Conservation (phyloP, 1,139 yeast species). For the Candida pseudoviswanathii region DNA sequence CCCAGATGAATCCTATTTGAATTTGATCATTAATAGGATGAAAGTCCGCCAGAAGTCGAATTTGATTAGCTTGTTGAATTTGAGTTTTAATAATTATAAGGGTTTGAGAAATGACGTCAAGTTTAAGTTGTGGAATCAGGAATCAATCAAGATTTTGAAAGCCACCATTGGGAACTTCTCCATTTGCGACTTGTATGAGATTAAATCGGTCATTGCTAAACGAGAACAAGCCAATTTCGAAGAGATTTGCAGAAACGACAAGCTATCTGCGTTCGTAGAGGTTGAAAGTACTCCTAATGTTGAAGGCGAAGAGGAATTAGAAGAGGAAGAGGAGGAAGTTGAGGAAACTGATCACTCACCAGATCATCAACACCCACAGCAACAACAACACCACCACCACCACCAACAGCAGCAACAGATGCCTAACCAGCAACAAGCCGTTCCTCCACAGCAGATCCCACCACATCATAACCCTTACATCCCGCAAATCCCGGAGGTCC, state of each 20-base stretch:
- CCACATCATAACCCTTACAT: conserved; percentile 5
- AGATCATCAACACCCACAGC: conserved; percentile 3
- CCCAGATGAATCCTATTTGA: conserved; percentile 5
- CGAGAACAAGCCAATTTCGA: conserved; percentile 18
- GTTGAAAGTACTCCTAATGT: conserved; percentile 7
- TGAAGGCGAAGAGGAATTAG: conserved; percentile 9
- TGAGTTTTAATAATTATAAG: conserved; percentile 15
- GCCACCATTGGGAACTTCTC: conserved; percentile 17
- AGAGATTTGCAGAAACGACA: conserved; percentile 19
- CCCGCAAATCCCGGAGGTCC: conserved; percentile 7
- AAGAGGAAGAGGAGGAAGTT: conserved; percentile 12
- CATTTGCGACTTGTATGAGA: conserved; percentile 16
- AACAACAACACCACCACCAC: conserved; percentile 1
- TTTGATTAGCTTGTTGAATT: conserved; percentile 11
- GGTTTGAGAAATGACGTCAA: conserved; percentile 11
- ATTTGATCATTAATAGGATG: conserved; percentile 7
- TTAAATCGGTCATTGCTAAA: conserved; percentile 15
- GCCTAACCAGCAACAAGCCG: background rate
- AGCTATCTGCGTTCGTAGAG: conserved; percentile 17
- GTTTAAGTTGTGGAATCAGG: conserved; percentile 16
- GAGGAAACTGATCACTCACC: conserved; percentile 4
- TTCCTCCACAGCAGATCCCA: conserved; percentile 2
- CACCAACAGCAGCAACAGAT: conserved; percentile 2
- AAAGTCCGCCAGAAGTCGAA: conserved; percentile 4
- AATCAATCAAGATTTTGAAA: conserved; percentile 13